A percentile compares a stretch with the other conserved stretches of the same genome.
Conservation (phyloP, 176 grass and related monocot genomes). For the Calamus simplicifolius region DNA sequence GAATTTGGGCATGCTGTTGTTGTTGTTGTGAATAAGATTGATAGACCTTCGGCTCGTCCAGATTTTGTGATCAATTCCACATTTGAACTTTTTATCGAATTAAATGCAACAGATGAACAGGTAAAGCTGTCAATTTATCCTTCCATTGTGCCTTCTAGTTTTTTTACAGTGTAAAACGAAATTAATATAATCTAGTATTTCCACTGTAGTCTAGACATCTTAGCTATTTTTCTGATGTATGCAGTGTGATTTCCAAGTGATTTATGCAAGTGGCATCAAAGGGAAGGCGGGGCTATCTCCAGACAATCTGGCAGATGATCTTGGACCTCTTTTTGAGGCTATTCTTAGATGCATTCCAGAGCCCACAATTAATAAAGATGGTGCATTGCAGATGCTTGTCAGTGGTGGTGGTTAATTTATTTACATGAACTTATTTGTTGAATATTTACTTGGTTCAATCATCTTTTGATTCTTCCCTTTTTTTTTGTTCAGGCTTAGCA, state of each 20-base stretch:
- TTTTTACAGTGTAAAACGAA: constrained; percentile 1
- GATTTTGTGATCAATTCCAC: constrained; percentile 96
- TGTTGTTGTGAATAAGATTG: constrained; percentile 97
- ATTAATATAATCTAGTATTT: not conserved
- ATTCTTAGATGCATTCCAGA: constrained; percentile 98
- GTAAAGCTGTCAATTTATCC: constrained; percentile 27
- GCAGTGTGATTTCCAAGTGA: constrained; percentile 96
- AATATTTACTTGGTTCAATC: no score
- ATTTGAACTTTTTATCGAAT: constrained; percentile 97
- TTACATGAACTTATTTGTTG: no score
- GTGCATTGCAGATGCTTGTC: constrained; percentile 86
- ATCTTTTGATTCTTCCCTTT: no score
- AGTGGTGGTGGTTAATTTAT: constrained; percentile 26
- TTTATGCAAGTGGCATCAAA: constrained; percentile 94
- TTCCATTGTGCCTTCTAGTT: constrained; percentile 18
- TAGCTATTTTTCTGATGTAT: constrained; percentile 17
- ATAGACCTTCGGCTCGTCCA: constrained; percentile 78
- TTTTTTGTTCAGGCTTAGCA: no score
- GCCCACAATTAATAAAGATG: constrained; percentile 85
- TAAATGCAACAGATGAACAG: constrained; percentile 98
- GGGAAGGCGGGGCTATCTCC: constrained; percentile 78
- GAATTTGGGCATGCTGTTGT: constrained; percentile 98
- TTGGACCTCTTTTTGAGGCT: constrained; percentile 95
- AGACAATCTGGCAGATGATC: constrained; percentile 80
- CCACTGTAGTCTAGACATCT: constrained; percentile 15